Percentiles rank a stretch among this genome's conserved stretches.
These are phyloP conservation scores for Tulasnella calospora DNA, from an alignment of 768 basidiomycete species.

Conservation along the genomic window DNA sequence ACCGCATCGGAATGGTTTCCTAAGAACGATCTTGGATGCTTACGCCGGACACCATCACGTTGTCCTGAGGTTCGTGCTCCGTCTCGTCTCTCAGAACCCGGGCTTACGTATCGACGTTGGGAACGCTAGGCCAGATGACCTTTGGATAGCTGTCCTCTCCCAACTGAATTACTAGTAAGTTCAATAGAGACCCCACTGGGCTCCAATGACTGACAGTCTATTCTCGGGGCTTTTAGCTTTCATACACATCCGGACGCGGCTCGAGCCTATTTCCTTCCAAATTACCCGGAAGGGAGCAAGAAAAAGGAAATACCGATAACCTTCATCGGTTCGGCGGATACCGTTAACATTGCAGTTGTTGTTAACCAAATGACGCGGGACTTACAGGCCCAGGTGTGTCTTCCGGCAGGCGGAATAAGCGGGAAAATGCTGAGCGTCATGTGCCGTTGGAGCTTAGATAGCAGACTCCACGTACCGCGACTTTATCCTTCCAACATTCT, in stretches of 20 bases:
- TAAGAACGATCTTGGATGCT: not conserved
- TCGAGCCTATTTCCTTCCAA: not conserved
- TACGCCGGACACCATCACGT: slow-evolving; percentile 15
- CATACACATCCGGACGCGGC: not conserved
- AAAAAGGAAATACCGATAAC: not conserved
- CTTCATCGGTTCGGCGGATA: not conserved
- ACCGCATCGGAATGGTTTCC: slow-evolving; percentile 21
- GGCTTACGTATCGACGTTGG: not conserved
- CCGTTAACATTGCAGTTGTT: not conserved
- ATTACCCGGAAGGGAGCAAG: not conserved
- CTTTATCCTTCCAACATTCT: slow-evolving; percentile 10
- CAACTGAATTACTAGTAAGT: slow-evolving; percentile 16
- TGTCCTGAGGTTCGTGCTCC: not conserved
- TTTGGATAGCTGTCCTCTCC: slow-evolving; percentile 15
- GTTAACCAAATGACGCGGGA: slow-evolving; percentile 9
- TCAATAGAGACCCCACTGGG: not conserved
- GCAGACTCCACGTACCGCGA: not conserved
- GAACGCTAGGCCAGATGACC: slow-evolving; percentile 14
- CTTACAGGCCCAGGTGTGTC: not conserved
- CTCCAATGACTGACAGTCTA: not conserved
- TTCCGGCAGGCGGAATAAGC: not conserved
- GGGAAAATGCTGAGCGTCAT: not conserved
- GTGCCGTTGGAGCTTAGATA: not conserved
- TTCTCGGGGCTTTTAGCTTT: not conserved
- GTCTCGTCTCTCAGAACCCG: too few species aligned